Evolutionary conservation across 2,329 filamentous ascomycete genomes (phyloP).

Genomic region (Colletotrichum ledebouriae): DNA sequence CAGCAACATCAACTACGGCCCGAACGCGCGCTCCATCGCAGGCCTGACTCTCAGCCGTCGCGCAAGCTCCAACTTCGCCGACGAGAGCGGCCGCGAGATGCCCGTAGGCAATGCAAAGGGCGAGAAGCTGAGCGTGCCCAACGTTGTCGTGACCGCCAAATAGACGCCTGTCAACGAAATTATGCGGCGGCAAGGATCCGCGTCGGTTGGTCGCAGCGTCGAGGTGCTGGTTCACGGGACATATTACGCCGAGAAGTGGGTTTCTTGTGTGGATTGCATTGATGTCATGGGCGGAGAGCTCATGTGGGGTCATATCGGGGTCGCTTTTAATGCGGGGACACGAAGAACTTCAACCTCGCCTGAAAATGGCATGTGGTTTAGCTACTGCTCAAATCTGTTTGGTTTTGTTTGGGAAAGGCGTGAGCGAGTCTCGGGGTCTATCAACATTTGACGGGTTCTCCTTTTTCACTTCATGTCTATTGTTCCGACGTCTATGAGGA

Average conservation of each 20-base stretch:
- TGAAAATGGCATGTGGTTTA: constrained; percentile 8
- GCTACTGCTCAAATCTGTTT: not conserved
- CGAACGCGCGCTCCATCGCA: constrained; percentile 37
- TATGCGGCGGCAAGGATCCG: too few species aligned
- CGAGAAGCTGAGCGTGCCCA: constrained; percentile 30
- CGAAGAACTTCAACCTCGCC: not conserved
- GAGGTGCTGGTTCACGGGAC: constrained; percentile 2
- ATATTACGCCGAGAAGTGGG: constrained; percentile 28
- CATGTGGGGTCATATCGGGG: constrained; percentile 8
- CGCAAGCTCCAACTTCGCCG: constrained; percentile 41
- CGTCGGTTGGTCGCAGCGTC: too few species aligned
- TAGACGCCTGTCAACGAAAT: not conserved
- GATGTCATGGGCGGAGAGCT: constrained; percentile 33
- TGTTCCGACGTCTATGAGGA: constrained; percentile 19
- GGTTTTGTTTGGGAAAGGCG: constrained; percentile 15
- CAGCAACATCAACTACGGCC: constrained; percentile 43
- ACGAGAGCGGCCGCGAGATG: constrained; percentile 41
- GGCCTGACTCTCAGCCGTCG: constrained; percentile 36
- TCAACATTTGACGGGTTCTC: too few species aligned
- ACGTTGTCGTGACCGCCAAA: constrained; percentile 35
- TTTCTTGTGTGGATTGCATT: constrained; percentile 25
- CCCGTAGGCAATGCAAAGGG: constrained; percentile 33
- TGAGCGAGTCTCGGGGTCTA: not conserved
- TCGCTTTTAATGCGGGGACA: not conserved
- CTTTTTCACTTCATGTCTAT: constrained; percentile 19